Conservation (phyloP, 495 filamentous ascomycete genomes). For the Hypomontagnella submonticulosa region DNA sequence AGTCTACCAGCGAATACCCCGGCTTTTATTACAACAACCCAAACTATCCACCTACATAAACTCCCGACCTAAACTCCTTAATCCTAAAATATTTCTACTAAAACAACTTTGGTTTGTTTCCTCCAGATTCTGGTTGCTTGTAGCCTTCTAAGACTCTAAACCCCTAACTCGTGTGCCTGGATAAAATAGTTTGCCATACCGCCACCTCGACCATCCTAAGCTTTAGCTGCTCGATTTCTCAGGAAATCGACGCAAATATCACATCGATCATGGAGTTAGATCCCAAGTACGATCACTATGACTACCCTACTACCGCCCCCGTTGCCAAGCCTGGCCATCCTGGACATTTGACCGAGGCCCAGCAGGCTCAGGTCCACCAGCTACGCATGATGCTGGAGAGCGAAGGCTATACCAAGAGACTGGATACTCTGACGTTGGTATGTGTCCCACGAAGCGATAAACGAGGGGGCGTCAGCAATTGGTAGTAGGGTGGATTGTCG, state of each 20-base stretch:
- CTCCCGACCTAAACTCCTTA: slow-evolving; percentile 21
- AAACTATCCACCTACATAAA: slow-evolving; percentile 33
- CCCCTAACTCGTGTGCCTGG: slow-evolving; percentile 10
- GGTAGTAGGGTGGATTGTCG: not conserved
- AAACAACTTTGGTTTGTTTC: slow-evolving; percentile 19
- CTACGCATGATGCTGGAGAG: slow-evolving; percentile 85
- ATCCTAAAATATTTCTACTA: slow-evolving; percentile 21
- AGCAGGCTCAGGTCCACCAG: slow-evolving; percentile 90
- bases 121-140: no score
- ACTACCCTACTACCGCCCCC: slow-evolving; percentile 84
- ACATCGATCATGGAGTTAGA: slow-evolving; percentile 67
- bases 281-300: slow-evolving; percentile 95
- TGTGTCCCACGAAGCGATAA: slow-evolving; percentile 1
- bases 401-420: slow-evolving; percentile 81
- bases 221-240: slow-evolving; percentile 25
- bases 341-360: slow-evolving; percentile 84
- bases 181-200: slow-evolving; percentile 14
- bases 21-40: slow-evolving; percentile 31
- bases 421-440: slow-evolving; percentile 92
- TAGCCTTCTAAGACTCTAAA: no score
- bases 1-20: slow-evolving; percentile 21
- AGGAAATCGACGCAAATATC: slow-evolving; percentile 40
- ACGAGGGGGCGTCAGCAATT: not conserved
- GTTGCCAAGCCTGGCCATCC: slow-evolving; percentile 79
- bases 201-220: slow-evolving; percentile 6